Evolutionary conservation across 345 rosid genomes (phyloP).

Genomic region (Sonneratia caseolaris): DNA sequence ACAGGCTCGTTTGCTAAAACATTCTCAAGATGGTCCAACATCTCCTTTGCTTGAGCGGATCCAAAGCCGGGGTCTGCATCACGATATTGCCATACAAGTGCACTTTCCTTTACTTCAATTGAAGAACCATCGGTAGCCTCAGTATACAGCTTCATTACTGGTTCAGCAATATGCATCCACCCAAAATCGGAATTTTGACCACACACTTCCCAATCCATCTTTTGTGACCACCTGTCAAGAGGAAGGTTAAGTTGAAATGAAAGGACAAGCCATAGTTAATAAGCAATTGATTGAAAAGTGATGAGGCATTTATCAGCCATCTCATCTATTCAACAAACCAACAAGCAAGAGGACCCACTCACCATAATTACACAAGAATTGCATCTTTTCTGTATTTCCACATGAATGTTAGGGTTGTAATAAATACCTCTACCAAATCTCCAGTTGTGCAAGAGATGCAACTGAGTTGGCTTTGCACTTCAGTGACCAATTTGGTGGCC

Average conservation of each 20-base stretch:
- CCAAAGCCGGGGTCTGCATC: slow-evolving; percentile 50
- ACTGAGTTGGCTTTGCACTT: too few species aligned
- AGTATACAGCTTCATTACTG: slow-evolving; percentile 48
- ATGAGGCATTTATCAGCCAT: too few species aligned
- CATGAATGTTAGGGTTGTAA: background rate
- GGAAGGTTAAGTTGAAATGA: background rate
- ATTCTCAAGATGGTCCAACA: slow-evolving; percentile 54
- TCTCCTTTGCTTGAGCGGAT: slow-evolving; percentile 50
- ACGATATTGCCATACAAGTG: slow-evolving; percentile 49
- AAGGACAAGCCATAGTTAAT: background rate
- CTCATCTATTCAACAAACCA: background rate
- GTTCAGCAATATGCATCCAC: slow-evolving; percentile 44
- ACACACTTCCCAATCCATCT: slow-evolving; percentile 29
- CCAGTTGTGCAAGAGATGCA: too few species aligned
- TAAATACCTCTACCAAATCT: background rate
- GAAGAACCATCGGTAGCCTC: slow-evolving; percentile 60
- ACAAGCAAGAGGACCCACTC: too few species aligned
- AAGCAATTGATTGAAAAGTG: too few species aligned
- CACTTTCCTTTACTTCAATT: slow-evolving; percentile 51
- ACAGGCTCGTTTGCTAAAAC: slow-evolving; percentile 54
- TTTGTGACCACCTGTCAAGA: slow-evolving; percentile 18
- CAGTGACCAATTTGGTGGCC: too few species aligned
- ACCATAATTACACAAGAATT: background rate
- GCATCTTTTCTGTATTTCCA: background rate
- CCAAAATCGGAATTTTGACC: slow-evolving; percentile 35